phyloP scores from a whole-genome alignment of 2,329 filamentous ascomycete genomes.

The Colletotrichum noveboracense region DNA sequence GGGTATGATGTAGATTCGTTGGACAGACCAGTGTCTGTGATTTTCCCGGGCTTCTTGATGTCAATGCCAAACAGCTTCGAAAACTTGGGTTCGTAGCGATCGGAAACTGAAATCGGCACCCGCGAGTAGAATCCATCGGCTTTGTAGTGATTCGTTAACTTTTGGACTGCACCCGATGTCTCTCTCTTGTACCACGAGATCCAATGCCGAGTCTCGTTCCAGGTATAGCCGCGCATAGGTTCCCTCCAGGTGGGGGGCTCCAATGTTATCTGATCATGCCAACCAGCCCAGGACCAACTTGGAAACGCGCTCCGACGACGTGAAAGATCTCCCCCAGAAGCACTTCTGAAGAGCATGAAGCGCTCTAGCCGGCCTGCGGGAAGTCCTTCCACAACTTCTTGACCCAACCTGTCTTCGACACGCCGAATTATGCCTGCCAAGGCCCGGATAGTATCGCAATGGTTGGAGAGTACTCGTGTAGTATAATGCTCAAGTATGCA shows the following conservation, averaged over 20 bases:
- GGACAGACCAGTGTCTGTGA: rapidly evolving
- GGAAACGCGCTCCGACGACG: background rate
- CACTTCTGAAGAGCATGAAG: background rate
- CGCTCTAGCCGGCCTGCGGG: background rate
- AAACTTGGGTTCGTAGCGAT: background rate
- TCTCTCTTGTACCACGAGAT: background rate
- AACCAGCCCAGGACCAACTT: background rate
- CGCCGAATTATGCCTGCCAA: background rate
- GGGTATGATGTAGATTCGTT: background rate
- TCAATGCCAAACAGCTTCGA: background rate
- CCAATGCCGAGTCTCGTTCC: background rate
- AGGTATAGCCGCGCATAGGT: background rate
- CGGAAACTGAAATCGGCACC: background rate
- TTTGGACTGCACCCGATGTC: background rate
- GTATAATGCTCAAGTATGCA: background rate
- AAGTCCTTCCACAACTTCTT: background rate
- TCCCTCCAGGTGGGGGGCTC: background rate
- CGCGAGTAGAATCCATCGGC: too few relatives aligned
- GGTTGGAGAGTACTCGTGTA: background rate
- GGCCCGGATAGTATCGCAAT: background rate
- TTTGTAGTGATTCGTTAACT: background rate
- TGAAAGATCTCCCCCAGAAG: background rate
- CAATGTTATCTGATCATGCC: background rate
- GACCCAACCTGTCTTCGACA: background rate
- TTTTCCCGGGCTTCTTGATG: rapidly evolving